Conservation (phyloP, 2,329 filamentous ascomycete species). For the Colletotrichum cordylinicola region DNA sequence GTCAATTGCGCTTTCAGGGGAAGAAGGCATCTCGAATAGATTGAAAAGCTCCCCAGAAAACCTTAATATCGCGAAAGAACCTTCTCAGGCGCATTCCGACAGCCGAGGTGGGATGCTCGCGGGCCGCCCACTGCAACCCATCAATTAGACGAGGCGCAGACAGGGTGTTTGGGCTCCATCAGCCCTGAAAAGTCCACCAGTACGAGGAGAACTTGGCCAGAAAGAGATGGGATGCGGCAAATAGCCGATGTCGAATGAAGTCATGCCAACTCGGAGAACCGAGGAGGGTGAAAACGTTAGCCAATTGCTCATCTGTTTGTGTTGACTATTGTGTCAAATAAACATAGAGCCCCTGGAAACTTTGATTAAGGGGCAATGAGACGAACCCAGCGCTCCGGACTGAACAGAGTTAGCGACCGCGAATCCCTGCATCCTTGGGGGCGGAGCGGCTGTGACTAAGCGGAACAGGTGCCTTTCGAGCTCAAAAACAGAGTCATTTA, state of each 20-base stretch:
- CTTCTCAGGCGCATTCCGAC: neutral
- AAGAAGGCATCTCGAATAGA: neutral
- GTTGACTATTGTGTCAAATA: constrained; percentile 9
- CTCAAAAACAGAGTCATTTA: neutral
- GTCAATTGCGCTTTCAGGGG: neutral
- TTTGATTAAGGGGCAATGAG: constrained; percentile 14
- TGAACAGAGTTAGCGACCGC: neutral
- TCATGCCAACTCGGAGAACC: neutral
- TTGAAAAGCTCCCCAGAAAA: neutral
- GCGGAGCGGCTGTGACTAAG: neutral
- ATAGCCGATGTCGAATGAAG: neutral
- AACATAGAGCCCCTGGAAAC: neutral
- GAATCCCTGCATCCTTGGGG: neutral
- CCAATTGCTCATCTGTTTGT: neutral
- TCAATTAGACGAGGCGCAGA: neutral
- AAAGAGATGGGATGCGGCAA: neutral
- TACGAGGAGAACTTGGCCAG: neutral
- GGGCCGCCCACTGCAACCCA: neutral
- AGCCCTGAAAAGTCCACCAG: constrained; percentile 1
- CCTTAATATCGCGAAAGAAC: neutral
- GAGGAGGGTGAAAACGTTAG: neutral
- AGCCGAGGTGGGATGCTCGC: neutral
- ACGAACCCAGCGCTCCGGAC: neutral
- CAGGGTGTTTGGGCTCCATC: neutral
- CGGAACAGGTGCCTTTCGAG: neutral